Evolutionary conservation across 371 early-diverging fungal genomes (phyloP).

Genomic region (Mucor mucedo): DNA sequence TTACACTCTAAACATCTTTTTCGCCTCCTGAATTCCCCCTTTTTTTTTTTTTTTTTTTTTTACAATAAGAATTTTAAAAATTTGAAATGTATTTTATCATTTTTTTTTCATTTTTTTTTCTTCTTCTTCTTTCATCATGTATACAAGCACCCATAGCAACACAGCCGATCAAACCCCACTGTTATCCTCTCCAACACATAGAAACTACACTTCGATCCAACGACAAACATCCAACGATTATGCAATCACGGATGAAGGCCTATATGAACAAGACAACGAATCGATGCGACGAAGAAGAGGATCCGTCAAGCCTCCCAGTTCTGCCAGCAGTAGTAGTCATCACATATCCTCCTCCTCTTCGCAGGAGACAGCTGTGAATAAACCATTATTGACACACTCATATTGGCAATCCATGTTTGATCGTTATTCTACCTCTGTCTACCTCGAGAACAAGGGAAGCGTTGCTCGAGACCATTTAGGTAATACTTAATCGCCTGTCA

Average conservation of each 20-base stretch:
- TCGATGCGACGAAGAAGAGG: not conserved
- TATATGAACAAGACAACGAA: constrained; percentile 6
- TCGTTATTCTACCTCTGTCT: constrained; percentile 29
- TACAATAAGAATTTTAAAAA: not conserved
- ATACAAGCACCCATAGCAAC: not conserved
- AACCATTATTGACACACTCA: not conserved
- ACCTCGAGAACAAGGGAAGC: constrained; percentile 78
- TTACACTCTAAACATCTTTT: too few species aligned
- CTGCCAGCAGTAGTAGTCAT: not conserved
- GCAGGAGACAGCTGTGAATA: not conserved
- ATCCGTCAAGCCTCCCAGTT: not conserved
- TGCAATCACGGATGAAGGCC: not conserved
- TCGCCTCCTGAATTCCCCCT: not conserved
- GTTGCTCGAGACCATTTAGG: constrained; percentile 81
- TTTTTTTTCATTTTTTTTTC: too few species aligned
- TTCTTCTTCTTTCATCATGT: not conserved
- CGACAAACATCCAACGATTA: not conserved
- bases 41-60: too few species aligned
- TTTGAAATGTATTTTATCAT: not conserved
- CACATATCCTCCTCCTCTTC: not conserved
- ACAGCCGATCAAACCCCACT: not conserved
- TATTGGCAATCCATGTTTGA: constrained; percentile 19
- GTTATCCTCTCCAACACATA: not conserved
- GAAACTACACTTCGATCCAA: not conserved
- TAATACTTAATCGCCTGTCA: constrained; percentile 21